Percentiles rank a stretch among this genome's conserved stretches.
phyloP scores from a whole-genome alignment of 208 protist genomes.

The Borovskyia barvae region DNA sequence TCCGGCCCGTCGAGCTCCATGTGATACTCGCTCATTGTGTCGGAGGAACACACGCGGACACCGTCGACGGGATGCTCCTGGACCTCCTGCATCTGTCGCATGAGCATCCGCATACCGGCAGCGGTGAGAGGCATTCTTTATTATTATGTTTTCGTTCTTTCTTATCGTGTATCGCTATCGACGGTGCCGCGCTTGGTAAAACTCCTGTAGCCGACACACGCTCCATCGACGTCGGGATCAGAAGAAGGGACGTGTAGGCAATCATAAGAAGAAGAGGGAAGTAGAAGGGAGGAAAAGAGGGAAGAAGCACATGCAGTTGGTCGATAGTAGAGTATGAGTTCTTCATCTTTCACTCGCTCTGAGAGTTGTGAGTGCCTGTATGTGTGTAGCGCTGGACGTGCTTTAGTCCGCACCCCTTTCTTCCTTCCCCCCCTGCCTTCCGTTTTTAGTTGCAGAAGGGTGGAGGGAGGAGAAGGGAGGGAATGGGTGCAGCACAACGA shows the following conservation, averaged over 20 bases:
- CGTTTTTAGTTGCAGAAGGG: no score
- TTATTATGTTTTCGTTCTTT: neutral
- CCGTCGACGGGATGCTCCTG: slow-evolving; percentile 82
- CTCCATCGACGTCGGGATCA: no score
- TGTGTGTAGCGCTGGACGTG: no score
- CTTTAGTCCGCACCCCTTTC: no score
- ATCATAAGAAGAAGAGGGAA: slow-evolving; percentile 8
- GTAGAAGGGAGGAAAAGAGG: neutral
- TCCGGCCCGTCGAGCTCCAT: slow-evolving; percentile 94
- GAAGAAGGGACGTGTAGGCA: slow-evolving; percentile 2
- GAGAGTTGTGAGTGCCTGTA: neutral
- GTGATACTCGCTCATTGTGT: slow-evolving; percentile 91
- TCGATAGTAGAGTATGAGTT: no score
- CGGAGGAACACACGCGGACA: slow-evolving; percentile 80
- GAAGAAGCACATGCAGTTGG: neutral
- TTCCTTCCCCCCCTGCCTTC: no score
- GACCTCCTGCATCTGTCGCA: slow-evolving; percentile 83
- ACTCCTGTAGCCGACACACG: no score
- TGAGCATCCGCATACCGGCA: slow-evolving; percentile 76
- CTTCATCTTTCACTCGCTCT: no score
- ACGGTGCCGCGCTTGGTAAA: no score
- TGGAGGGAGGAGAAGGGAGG: no score
- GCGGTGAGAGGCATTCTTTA: slow-evolving; percentile 69
- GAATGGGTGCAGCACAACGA: no score
- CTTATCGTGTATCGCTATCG: no score